phyloP scores from a whole-genome alignment of 2,329 filamentous ascomycete species.

The Davidsoniella virescens region DNA sequence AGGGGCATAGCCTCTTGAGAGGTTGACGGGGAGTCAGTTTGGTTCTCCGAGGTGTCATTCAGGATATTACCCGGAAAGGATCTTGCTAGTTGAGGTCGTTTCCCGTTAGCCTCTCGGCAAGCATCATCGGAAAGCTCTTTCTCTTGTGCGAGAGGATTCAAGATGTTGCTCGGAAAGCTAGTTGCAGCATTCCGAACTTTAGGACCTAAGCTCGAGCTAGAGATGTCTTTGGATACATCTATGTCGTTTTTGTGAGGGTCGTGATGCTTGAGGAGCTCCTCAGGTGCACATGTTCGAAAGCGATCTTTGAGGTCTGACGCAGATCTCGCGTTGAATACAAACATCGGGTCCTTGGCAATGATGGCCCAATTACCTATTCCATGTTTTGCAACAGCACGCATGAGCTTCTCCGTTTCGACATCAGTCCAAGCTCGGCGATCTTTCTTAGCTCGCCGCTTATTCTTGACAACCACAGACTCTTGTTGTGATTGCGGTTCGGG shows the following conservation, averaged over 20 bases:
- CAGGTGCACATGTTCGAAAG: conserved; percentile 49
- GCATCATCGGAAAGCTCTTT: background rate
- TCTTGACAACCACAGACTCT: background rate
- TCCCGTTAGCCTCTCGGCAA: background rate
- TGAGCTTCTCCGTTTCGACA: conserved; percentile 44
- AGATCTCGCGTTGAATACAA: conserved; percentile 43
- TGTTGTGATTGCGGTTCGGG: too few species aligned
- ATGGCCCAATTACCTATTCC: conserved; percentile 50
- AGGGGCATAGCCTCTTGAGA: conserved; percentile 18
- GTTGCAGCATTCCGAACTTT: background rate
- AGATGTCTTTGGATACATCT: conserved; percentile 16
- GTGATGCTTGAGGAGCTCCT: conserved; percentile 29
- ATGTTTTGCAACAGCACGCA: conserved; percentile 44
- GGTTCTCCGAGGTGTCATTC: conserved; percentile 16
- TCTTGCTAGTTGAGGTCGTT: too few species aligned
- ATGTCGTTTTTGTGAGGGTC: background rate
- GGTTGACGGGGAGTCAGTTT: too few species aligned
- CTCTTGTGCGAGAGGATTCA: conserved; percentile 12
- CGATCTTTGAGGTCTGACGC: conserved; percentile 50
- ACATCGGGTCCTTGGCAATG: conserved; percentile 44
- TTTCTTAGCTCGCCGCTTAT: conserved; percentile 37
- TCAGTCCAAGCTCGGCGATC: conserved; percentile 48
- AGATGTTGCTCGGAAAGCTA: conserved; percentile 2
- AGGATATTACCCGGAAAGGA: conserved; percentile 11
- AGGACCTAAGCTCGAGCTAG: background rate